Percentiles rank a stretch among this genome's conserved stretches.
These are phyloP conservation scores for Plasmodium sp. DNA, from an alignment of 169 alveolate genomes.

Conservation along the genomic window DNA sequence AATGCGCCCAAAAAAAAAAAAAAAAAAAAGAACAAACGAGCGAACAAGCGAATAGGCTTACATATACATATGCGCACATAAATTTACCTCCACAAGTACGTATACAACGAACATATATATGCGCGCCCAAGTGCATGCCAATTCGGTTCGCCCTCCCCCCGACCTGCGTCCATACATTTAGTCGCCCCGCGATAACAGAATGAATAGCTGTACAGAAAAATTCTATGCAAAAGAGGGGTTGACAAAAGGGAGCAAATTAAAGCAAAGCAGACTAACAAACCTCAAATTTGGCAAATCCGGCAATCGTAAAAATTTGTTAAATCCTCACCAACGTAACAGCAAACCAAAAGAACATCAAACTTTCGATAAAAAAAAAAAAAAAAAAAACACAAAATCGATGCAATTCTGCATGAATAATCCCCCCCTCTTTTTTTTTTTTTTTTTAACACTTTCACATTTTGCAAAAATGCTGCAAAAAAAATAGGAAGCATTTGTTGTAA, in stretches of 20 bases:
- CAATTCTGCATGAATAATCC: background rate
- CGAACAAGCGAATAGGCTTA: background rate
- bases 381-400: background rate
- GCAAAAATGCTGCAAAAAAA: background rate
- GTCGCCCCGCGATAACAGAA: background rate
- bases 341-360: background rate
- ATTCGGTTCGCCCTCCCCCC: background rate
- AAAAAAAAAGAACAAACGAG: background rate
- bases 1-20: background rate
- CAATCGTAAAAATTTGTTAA: too few relatives aligned
- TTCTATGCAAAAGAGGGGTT: background rate
- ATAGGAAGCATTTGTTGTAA: background rate
- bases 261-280: background rate
- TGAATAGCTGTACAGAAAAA: background rate
- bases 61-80: background rate
- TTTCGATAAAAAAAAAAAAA: background rate
- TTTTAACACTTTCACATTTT: background rate
- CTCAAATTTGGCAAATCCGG: background rate
- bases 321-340: background rate
- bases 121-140: background rate
- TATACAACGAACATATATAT: background rate
- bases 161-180: background rate
- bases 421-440: background rate
- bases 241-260: background rate
- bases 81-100: background rate